A percentile compares a stretch with the other conserved stretches of the same genome.
Conservation (phyloP, 2,329 filamentous ascomycete species). For the Pseudogymnoascus sp. region DNA sequence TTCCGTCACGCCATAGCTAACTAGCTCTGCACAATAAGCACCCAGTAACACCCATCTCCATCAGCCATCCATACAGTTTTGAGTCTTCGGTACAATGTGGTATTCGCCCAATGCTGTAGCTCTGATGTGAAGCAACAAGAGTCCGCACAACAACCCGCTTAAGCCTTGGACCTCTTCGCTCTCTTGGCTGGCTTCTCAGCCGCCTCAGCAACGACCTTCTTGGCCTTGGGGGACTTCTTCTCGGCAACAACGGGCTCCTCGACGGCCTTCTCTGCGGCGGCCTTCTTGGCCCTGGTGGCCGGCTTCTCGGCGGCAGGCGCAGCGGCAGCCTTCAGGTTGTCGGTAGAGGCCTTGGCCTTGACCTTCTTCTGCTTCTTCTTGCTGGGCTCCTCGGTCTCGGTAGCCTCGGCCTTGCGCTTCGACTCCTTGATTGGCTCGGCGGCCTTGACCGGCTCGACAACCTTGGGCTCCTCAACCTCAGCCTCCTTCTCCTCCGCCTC, state of each 20-base stretch:
- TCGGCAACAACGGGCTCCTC: constrained; percentile 32
- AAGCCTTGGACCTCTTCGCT: constrained; percentile 29
- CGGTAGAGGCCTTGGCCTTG: constrained; percentile 16
- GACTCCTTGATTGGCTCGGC: constrained; percentile 24
- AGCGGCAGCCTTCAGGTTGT: constrained; percentile 11
- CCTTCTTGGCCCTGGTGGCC: constrained; percentile 21
- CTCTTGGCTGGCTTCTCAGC: constrained; percentile 32
- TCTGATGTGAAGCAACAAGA: neutral
- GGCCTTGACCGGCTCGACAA: constrained; percentile 8
- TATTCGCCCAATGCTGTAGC: constrained; percentile 1
- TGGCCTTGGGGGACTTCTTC: constrained; percentile 23
- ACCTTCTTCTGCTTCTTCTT: constrained; percentile 17
- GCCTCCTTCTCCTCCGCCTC: constrained; percentile 26
- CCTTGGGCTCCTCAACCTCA: constrained; percentile 17
- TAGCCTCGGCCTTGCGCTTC: constrained; percentile 25
- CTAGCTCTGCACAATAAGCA: neutral
- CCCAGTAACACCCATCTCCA: neutral
- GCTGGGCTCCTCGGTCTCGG: neutral
- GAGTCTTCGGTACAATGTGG: neutral
- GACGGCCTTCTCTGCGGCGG: constrained; percentile 15
- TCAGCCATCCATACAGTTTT: neutral
- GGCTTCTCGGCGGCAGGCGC: constrained; percentile 27
- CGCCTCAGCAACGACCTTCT: constrained; percentile 11
- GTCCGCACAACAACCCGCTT: neutral
- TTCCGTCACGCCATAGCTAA: constrained; percentile 7